phyloP scores from a whole-genome alignment of 2,329 filamentous ascomycete species.

The Pseudopyricularia cyperi region DNA sequence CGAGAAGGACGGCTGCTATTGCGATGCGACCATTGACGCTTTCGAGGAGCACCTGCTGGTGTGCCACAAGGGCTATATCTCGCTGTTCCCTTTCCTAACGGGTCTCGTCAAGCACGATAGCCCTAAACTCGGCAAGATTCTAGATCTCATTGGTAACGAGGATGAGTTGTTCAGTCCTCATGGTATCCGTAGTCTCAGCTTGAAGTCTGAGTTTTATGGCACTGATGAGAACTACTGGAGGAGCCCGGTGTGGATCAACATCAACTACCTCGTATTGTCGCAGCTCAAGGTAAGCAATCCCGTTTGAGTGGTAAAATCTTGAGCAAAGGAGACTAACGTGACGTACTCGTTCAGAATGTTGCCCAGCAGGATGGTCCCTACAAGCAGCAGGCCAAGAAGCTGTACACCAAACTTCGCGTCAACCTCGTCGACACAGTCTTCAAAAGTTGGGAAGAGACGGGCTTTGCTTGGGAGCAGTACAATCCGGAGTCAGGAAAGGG shows the following conservation, averaged over 20 bases:
- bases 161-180: constrained; percentile 81
- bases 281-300: constrained; percentile 57
- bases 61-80: constrained; percentile 95
- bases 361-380: constrained; percentile 56
- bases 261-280: constrained; percentile 79
- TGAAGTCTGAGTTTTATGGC: constrained; percentile 69
- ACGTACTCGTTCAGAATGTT: constrained; percentile 35
- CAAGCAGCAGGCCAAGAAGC: constrained; percentile 50
- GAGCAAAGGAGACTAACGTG: neutral
- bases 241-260: constrained; percentile 87
- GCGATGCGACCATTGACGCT: constrained; percentile 88
- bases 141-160: constrained; percentile 69
- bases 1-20: constrained; percentile 67
- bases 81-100: constrained; percentile 81
- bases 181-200: constrained; percentile 83
- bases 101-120: constrained; percentile 66
- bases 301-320: neutral
- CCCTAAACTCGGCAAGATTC: constrained; percentile 57
- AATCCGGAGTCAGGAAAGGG: constrained; percentile 83
- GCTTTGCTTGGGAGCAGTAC: constrained; percentile 98
- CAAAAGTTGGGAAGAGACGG: constrained; percentile 76
- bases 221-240: constrained; percentile 97
- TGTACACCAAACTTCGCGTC: constrained; percentile 65
- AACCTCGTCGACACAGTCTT: constrained; percentile 87
- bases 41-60: constrained; percentile 84